A percentile compares a stretch with the other conserved stretches of the same genome.
phyloP scores from a whole-genome alignment of 768 basidiomycete genomes.

The Floccularia luteovirens region DNA sequence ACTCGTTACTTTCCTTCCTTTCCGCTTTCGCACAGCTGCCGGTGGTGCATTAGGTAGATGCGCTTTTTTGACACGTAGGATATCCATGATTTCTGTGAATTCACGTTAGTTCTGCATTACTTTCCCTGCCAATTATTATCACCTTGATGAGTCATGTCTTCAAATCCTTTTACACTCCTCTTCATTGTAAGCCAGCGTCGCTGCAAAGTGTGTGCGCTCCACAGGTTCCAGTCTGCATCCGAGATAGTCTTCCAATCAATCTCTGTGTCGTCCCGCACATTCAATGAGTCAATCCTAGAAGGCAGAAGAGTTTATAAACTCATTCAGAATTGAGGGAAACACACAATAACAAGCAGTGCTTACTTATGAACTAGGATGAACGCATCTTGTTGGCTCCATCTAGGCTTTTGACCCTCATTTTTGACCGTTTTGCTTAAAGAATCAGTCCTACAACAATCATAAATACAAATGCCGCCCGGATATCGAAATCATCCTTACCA shows the following conservation, averaged over 20 bases:
- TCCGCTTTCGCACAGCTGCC: slow-evolving; percentile 21
- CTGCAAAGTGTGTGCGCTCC: slow-evolving; percentile 77
- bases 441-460: slow-evolving; percentile 52
- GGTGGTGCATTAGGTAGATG: slow-evolving; percentile 32
- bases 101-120: slow-evolving; percentile 4
- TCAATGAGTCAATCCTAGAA: slow-evolving; percentile 64
- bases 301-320: slow-evolving; percentile 5
- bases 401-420: slow-evolving; percentile 58
- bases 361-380: slow-evolving; percentile 81
- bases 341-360: slow-evolving; percentile 12
- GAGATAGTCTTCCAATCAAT: slow-evolving; percentile 78
- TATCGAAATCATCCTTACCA: slow-evolving; percentile 39
- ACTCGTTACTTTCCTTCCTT: slow-evolving; percentile 46
- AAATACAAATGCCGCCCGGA: not conserved
- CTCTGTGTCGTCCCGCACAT: slow-evolving; percentile 74
- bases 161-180: slow-evolving; percentile 63
- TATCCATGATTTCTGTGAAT: slow-evolving; percentile 70
- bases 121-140: slow-evolving; percentile 7
- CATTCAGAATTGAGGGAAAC: not conserved
- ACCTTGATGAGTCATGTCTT: slow-evolving; percentile 80
- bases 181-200: slow-evolving; percentile 81
- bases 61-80: slow-evolving; percentile 67
- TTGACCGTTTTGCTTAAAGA: slow-evolving; percentile 65
- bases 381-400: slow-evolving; percentile 73
- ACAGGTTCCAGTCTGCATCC: slow-evolving; percentile 74